phyloP scores from a whole-genome alignment of 2,329 filamentous ascomycete species.

The Dothideomycetes sp. region DNA sequence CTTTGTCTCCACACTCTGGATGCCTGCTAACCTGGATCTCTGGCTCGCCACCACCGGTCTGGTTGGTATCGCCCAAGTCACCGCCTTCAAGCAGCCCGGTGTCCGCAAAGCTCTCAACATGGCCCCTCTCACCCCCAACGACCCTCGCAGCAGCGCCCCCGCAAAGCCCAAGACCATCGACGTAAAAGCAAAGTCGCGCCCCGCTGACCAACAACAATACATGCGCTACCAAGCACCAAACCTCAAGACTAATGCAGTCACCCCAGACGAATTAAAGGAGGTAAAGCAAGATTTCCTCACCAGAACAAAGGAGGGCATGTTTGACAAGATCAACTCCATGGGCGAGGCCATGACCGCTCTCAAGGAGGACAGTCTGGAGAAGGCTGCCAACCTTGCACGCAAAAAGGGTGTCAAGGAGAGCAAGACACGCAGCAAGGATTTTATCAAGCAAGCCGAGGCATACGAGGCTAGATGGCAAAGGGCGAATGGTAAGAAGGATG shows the following conservation, averaged over 20 bases:
- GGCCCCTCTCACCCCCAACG: conserved; percentile 17
- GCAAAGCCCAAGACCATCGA: conserved; percentile 9
- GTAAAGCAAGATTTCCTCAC: not conserved
- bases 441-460: conserved; percentile 8
- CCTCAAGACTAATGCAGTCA: not conserved
- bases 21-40: conserved; percentile 48
- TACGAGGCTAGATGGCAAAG: conserved; percentile 10
- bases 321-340: conserved; percentile 5
- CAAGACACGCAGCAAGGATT: conserved; percentile 9
- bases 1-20: conserved; percentile 41
- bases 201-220: conserved; percentile 1
- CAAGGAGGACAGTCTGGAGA: conserved; percentile 2
- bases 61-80: conserved; percentile 27
- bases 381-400: not conserved
- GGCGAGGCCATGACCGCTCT: conserved; percentile 3
- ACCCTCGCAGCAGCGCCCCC: not conserved
- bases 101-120: conserved; percentile 29
- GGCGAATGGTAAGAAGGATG: conserved; percentile 7
- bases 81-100: conserved; percentile 24
- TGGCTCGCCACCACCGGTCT: conserved; percentile 45
- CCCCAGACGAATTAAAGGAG: not conserved
- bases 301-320: conserved; percentile 3
- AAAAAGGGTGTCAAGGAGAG: conserved; percentile 1
- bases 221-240: conserved; percentile 7
- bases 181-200: conserved; percentile 7